Evolutionary conservation across 2,329 filamentous ascomycete species (phyloP).

Genomic region (Elsinoe necatrix): DNA sequence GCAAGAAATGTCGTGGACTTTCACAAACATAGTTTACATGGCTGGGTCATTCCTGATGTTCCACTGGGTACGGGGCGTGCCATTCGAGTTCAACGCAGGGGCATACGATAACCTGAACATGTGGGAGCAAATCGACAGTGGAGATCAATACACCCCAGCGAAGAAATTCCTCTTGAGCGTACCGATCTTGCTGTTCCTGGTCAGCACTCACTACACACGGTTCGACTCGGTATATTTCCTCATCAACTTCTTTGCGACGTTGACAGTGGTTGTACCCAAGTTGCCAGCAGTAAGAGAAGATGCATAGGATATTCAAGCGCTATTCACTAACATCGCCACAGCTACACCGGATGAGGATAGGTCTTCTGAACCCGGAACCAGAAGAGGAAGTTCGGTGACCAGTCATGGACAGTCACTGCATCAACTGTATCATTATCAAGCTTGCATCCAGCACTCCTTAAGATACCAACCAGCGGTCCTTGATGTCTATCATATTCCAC

Average conservation of each 20-base stretch:
- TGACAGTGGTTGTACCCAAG: slow-evolving; percentile 93
- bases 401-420: not conserved
- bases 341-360: slow-evolving; percentile 32
- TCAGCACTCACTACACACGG: slow-evolving; percentile 98
- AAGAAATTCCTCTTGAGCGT: slow-evolving; percentile 97
- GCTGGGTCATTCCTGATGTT: slow-evolving; percentile 99
- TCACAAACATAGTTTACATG: slow-evolving; percentile 99
- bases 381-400: slow-evolving; percentile 20
- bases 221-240: slow-evolving; percentile 96
- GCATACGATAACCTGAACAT: slow-evolving; percentile 99
- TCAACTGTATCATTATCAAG: slow-evolving; percentile 10
- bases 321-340: slow-evolving; percentile 18
- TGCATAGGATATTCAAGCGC: slow-evolving; percentile 1
- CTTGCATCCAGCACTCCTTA: slow-evolving; percentile 4
- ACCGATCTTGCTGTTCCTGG: slow-evolving; percentile 84
- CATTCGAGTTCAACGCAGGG: slow-evolving; percentile 97
- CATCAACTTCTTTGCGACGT: slow-evolving; percentile 88
- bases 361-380: slow-evolving; percentile 29
- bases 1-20: slow-evolving; percentile 96
- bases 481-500: not conserved
- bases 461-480: slow-evolving; percentile 15
- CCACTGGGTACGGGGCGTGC: slow-evolving; percentile 94
- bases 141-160: slow-evolving; percentile 94
- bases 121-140: slow-evolving; percentile 99
- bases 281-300: slow-evolving; percentile 73